Percentiles rank a stretch among this genome's conserved stretches.
These are phyloP conservation scores for Dothistroma pini DNA, from an alignment of 2,329 filamentous ascomycete species.

Conservation along the genomic window DNA sequence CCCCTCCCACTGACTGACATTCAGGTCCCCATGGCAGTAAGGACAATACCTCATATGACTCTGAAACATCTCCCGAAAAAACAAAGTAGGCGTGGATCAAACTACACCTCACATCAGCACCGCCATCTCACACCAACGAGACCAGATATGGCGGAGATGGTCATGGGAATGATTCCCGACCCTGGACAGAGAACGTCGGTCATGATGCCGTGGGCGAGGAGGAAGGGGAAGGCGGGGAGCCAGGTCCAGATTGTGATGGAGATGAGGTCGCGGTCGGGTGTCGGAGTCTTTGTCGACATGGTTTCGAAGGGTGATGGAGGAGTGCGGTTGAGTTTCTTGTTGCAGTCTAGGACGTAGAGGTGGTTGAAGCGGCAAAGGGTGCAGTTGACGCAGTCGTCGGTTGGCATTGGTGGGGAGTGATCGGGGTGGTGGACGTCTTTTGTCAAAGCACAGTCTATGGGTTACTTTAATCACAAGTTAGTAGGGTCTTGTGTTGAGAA, in stretches of 20 bases:
- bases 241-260: slow-evolving; percentile 12
- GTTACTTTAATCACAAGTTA: neutral
- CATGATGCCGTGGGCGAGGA: slow-evolving; percentile 20
- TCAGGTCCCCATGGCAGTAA: slow-evolving; percentile 17
- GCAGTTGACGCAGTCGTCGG: slow-evolving; percentile 6
- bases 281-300: neutral
- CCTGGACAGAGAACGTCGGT: slow-evolving; percentile 7
- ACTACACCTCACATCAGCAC: slow-evolving; percentile 5
- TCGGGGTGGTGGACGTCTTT: neutral
- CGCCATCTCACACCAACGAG: slow-evolving; percentile 10
- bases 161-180: slow-evolving; percentile 23
- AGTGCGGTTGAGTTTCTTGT: neutral
- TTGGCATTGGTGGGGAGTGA: neutral
- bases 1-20: neutral
- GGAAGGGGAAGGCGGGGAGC: slow-evolving; percentile 19
- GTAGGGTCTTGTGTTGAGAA: neutral
- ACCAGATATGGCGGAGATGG: slow-evolving; percentile 11
- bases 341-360: slow-evolving; percentile 12
- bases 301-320: neutral
- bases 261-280: slow-evolving; percentile 11
- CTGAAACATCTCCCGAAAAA: slow-evolving; percentile 14
- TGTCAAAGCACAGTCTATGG: neutral
- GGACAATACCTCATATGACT: slow-evolving; percentile 12
- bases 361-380: slow-evolving; percentile 12
- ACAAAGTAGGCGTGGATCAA: slow-evolving; percentile 19